Evolutionary conservation across 2,329 filamentous ascomycete species (phyloP), one percentile per base, ranked within the genome.

Genomic region (Tolypocladium paradoxum): DNA sequence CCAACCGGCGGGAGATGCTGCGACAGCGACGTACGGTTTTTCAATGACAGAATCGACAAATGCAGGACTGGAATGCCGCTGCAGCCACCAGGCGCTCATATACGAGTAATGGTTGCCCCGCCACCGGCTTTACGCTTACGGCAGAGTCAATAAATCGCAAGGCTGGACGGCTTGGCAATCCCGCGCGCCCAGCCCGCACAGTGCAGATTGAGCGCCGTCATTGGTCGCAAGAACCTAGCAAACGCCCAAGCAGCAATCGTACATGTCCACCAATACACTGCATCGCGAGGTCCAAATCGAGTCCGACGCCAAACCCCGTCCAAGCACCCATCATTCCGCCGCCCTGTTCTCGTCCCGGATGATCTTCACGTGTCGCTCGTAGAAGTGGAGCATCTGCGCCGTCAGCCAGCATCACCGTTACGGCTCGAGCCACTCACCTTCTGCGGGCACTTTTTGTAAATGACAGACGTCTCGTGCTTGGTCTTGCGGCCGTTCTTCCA

Each of bases 371-470:
- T 82, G 78, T 12, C 72, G 73, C 61, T 83, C 79, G 63, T 82
- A 83, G 57, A 81, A 83, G 37, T 73, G 73, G 11, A 83, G 69
- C 76, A 83, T 82, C 79, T 83, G 51, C 6, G 14, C 16, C 35
- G 38, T 57, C 38, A 58, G 38, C 27, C 11, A 29, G 40, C 40
- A 4, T 24, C 22, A 3, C 12, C 29, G 18, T 33, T n/a, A 34
- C 4, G 12, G 22, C 24, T 9, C 18, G 8, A 11, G 27, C n/a
- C 31, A 52, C 71, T 53, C 66, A 86, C 85, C 77, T 85, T 88
- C 64, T 92, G 88, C 0, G 88, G 88, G 59, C 87, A 90, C 60
- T 89, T 84, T 62, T 83, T 78, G 61, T 91, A 88, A 8, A 90
- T 77, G 16, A 84, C 76, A 22, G 75, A 67, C 18, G 88, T 82